Base-by-base conservation (phyloP, 2,329 filamentous ascomycete species). In the Pyrenophora graminea region DNA sequence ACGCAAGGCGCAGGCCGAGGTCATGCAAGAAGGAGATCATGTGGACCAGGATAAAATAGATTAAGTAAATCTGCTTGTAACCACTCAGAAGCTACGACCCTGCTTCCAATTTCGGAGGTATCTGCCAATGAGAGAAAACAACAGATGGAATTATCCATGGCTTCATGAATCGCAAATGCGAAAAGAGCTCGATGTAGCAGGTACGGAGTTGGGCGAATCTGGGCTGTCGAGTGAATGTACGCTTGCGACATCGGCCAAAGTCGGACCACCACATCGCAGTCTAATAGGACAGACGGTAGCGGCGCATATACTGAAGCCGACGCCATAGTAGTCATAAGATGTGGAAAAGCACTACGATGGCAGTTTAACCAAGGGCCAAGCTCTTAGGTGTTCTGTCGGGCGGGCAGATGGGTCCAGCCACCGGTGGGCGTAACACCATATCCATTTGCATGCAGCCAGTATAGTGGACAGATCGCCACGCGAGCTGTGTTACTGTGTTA, bases 21-120 rank as follows among this genome's bases (percentile, higher is more conserved):
- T 48, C 47, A 50, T 52, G 55, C 56, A 51, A 55, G 46, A 53
- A 47, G 48, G 58, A 59, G 57, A 65, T 64, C 61, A 64, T 56
- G 49, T 31, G 59, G 61, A 48, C 39, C 49, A 37, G 45, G 39
- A 41, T 23, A 21, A 38, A 44, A 59, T 65, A 63, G 45, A 66
- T 66, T 62, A 59, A 61, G 39, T 32, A 54, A 43, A 48, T 41
- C 45, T 51, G 31, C 23, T 37, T 39, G 40, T 36, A 48, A 38
- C 65, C 65, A 69, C 61, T 69, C 48, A 64, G 48, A 54, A 56
- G 34, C 42, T 3, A 25, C 18, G 46, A 39, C 44, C 44, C 42
- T 36, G 58, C 49, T 27, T 59, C 46, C 56, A 56, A 37, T 47
- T 54, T 56, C 38, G 34, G 41, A 46, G 8, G 45, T 25, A 43